Conservation (phyloP, 805 yeast species). For the Schwanniomyces sp. region DNA sequence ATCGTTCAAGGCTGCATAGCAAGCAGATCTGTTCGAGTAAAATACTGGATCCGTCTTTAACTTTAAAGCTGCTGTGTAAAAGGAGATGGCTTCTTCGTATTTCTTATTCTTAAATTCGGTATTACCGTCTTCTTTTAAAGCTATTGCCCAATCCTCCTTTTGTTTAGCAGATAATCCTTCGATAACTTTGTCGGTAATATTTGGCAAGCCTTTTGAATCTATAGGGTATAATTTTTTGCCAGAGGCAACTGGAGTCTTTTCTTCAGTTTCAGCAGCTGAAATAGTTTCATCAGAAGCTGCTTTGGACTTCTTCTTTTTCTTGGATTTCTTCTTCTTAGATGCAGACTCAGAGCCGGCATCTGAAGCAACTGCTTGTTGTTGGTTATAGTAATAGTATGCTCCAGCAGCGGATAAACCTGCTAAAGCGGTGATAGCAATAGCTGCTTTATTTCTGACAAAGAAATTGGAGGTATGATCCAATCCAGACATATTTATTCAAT, state of each 20-base stretch:
- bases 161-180: constrained; percentile 47
- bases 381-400: constrained; percentile 51
- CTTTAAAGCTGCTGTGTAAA: constrained; percentile 74
- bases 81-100: constrained; percentile 72
- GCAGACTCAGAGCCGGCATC: constrained; percentile 14
- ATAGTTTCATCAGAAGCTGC: constrained; percentile 5
- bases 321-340: constrained; percentile 23
- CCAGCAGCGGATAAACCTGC: constrained; percentile 66
- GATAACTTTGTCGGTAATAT: constrained; percentile 47
- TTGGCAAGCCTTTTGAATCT: constrained; percentile 57
- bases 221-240: constrained; percentile 48
- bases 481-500: constrained; percentile 12
- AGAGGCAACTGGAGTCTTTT: constrained; percentile 29
- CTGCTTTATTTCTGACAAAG: constrained; percentile 57
- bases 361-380: constrained; percentile 17
- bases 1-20: constrained; percentile 79
- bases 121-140: constrained; percentile 90
- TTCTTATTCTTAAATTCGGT: constrained; percentile 67
- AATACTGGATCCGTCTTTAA: constrained; percentile 82
- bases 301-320: constrained; percentile 45
- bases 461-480: constrained; percentile 24
- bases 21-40: constrained; percentile 95
- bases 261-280: constrained; percentile 11
- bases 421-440: constrained; percentile 60
- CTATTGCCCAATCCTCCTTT: constrained; percentile 64